phyloP scores from a whole-genome alignment of 139 green algal genomes.

The Deuterostichococcus epilithicus region DNA sequence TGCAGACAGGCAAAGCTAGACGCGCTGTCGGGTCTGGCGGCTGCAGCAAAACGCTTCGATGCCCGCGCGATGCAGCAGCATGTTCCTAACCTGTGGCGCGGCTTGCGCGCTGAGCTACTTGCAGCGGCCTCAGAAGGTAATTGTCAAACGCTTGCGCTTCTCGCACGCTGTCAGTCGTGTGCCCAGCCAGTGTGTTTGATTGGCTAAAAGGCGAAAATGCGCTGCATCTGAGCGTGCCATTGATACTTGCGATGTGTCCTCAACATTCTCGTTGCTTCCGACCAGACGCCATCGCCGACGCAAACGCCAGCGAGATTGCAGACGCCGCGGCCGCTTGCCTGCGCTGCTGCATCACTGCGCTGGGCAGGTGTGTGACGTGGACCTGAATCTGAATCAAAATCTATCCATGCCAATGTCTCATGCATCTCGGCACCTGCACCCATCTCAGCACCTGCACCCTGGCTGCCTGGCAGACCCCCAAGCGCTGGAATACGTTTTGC shows the following conservation, averaged over 20 bases:
- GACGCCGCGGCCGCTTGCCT: slow-evolving; percentile 4
- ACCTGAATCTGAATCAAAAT: slow-evolving; percentile 1
- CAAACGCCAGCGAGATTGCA: background rate
- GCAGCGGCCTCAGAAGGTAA: background rate
- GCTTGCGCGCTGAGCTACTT: background rate
- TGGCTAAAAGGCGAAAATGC: no score
- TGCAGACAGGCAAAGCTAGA: slow-evolving; percentile 41
- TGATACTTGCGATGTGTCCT: no score
- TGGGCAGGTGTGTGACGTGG: background rate
- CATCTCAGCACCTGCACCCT: background rate
- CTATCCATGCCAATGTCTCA: background rate
- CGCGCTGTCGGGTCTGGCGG: slow-evolving; percentile 15
- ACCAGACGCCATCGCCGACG: background rate
- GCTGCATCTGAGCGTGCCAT: no score
- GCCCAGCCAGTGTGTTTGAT: no score
- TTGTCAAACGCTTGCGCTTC: no score
- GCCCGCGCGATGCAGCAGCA: slow-evolving; percentile 1
- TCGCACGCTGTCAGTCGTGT: no score
- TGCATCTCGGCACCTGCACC: background rate
- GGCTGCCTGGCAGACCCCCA: background rate
- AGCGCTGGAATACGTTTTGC: no score
- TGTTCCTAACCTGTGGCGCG: background rate
- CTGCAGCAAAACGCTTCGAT: slow-evolving; percentile 14
- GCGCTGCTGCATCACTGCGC: background rate
- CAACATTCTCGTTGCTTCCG: no score